phyloP scores from a whole-genome alignment of 129 eudicot genomes.

The Arctium lappa region DNA sequence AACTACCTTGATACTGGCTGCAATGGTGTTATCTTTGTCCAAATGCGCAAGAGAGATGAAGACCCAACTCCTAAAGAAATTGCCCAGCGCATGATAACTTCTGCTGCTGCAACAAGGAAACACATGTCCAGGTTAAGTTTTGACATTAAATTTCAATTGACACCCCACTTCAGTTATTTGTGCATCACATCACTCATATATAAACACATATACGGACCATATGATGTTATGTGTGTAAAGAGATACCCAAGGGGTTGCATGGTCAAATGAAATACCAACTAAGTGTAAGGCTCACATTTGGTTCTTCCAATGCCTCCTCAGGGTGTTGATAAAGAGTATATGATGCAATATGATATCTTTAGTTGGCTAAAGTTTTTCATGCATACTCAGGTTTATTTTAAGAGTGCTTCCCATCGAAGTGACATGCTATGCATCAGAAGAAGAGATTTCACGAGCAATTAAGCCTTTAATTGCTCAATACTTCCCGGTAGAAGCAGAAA shows the following conservation, averaged over 20 bases:
- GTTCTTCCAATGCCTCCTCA: not conserved
- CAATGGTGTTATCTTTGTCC: slow-evolving; percentile 86
- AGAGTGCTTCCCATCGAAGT: slow-evolving; percentile 86
- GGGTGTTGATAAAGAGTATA: not conserved
- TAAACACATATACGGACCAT: not conserved
- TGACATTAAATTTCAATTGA: not conserved
- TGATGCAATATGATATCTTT: not conserved
- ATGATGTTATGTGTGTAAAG: not conserved
- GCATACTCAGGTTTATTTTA: slow-evolving; percentile 63
- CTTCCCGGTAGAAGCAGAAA: slow-evolving; percentile 71
- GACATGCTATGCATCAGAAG: slow-evolving; percentile 90
- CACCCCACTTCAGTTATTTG: not conserved
- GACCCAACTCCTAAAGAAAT: slow-evolving; percentile 86
- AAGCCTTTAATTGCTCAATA: slow-evolving; percentile 66
- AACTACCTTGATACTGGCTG: slow-evolving; percentile 85
- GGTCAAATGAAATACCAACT: not conserved
- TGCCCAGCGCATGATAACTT: slow-evolving; percentile 74
- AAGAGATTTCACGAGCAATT: slow-evolving; percentile 78
- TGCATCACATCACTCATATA: not conserved
- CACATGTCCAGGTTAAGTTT: slow-evolving; percentile 73
- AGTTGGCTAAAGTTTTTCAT: slow-evolving; percentile 1
- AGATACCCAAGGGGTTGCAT: not conserved
- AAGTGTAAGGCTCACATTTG: not conserved
- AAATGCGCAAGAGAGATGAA: slow-evolving; percentile 73
- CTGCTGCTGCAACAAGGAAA: slow-evolving; percentile 63